Evolutionary conservation across 2,329 filamentous ascomycete genomes (phyloP), one percentile per base, ranked within the genome.

Genomic region (Xylariaceae sp.): DNA sequence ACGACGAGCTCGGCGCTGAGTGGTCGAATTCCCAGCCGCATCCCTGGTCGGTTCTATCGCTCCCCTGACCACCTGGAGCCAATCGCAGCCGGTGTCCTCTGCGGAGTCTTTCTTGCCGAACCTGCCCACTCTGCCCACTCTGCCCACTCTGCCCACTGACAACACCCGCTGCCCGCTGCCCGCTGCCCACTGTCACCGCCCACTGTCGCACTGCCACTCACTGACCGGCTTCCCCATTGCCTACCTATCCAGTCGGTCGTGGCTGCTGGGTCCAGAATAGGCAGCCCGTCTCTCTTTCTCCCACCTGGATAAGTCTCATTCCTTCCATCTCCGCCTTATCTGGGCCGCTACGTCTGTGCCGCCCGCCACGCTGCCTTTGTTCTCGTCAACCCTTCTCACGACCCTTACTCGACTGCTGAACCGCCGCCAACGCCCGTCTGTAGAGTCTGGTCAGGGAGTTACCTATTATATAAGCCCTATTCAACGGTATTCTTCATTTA

Each of bases 301-400:
- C 55, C 55, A 51, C 41, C 54, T 45, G 39, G 51, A 53, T 47
- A 47, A 48, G 43, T 55, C 53, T 53, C 50, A 41, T 56, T 39
- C 53, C 51, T 51, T 56, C 58, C 54, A 56, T 50, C 58, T 60
- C 58, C 58, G 60, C 60, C 57, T 58, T 49, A 53, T 50, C 47
- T 59, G 45, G 39, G 35, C 12, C 35, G 35, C 47, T 48, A 32
- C 50, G 53, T 48, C 42, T 51, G 35, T 55, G 47, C 34, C 43
- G 42, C 47, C 49, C 45, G 49, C 19, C 40, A 48, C 41, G 44
- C 45, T 40, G 46, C 47, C 50, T 30, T 44, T 19, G 47, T 47
- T 37, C 11, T 40, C 44, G 43, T 56, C 43, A 30, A 32, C 7
- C 31, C 41, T 55, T 53, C 43, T 48, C 26, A 47, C 51, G 44